Base-by-base conservation (phyloP, 495 filamentous ascomycete genomes). In the Trichoderma gamsii region DNA sequence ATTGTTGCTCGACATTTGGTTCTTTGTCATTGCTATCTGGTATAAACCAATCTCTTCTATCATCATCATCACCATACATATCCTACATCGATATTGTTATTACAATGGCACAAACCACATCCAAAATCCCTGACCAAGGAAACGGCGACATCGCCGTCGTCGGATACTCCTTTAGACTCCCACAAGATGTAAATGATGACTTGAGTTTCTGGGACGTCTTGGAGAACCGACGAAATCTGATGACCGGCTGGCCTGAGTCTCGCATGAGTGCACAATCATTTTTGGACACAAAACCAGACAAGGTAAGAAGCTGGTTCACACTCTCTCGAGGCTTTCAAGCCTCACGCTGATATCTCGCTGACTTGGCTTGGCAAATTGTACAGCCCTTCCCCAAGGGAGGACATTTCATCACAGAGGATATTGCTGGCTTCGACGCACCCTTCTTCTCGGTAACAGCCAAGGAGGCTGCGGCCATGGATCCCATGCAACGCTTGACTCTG, bases 391-490 rank as follows among this genome's bases (percentile, higher is more conserved):
- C 68, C 3, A 63, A 63, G 29, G 76, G 76, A 41, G 76, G 70
- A 2, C 72, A 78, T 66, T 78, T 79, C 65, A 66, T 80, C 38
- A 69, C 52, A n/a, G 78, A 84, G 32, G 80, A 86, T 69, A 64
- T 83, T 8, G 74, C 73, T 6, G 70, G 68, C 0, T 88, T 87
- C 70, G 85, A 79, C 44, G 72, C 76, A 0, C 69, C 72, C 0
- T 89, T 89, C 77, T 90, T 90, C 75, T 77, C 78, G n/a, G 81
- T 87, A 43, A 82, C 81, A 4, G 74, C 82, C 4, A 75, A 78
- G 2, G 86, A 88, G 72, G 86, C 85, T 1, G 77, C 69, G 1
- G 67, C 72, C 3, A 77, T 79, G 73, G 75, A 77, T 56, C 76
- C 76, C 0, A 63, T 66, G 66, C 72, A 76, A 41, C 68, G 76